Conservation (phyloP, 768 basidiomycete genomes). For the Collybia sordida region DNA sequence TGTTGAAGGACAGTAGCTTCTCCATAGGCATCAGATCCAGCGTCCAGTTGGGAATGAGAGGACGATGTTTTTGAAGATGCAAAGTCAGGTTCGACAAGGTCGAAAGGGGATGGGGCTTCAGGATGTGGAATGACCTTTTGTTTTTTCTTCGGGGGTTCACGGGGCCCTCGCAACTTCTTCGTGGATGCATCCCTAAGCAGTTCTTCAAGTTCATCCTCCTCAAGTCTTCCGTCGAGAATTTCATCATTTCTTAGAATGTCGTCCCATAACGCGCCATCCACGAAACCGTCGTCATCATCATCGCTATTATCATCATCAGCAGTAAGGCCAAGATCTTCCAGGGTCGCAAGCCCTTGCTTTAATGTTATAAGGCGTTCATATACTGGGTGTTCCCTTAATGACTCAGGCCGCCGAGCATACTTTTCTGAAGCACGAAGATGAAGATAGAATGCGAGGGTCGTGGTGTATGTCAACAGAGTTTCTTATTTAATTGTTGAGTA, state of each 20-base stretch:
- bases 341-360: constrained; percentile 75
- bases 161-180: constrained; percentile 19
- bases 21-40: constrained; percentile 57
- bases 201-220: constrained; percentile 50
- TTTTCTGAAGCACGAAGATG: constrained; percentile 75
- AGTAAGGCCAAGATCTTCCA: constrained; percentile 85
- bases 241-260: constrained; percentile 41
- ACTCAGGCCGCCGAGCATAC: constrained; percentile 58
- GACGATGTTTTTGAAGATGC: constrained; percentile 36
- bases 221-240: constrained; percentile 35
- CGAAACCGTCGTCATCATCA: constrained; percentile 40
- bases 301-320: constrained; percentile 47
- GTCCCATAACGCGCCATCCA: constrained; percentile 25
- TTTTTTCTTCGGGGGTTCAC: constrained; percentile 60
- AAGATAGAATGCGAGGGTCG: constrained; percentile 89
- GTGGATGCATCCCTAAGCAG: constrained; percentile 53
- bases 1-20: constrained; percentile 69
- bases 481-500: constrained; percentile 46
- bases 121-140: constrained; percentile 42
- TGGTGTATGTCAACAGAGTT: constrained; percentile 85
- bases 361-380: constrained; percentile 75
- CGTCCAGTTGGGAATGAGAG: constrained; percentile 18
- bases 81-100: constrained; percentile 82
- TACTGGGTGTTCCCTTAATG: constrained; percentile 70
- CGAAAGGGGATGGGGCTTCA: constrained; percentile 50